A percentile compares a stretch with the other conserved stretches of the same genome.
Conservation (phyloP, 768 basidiomycete species). For the Tubosaeta sp. region DNA sequence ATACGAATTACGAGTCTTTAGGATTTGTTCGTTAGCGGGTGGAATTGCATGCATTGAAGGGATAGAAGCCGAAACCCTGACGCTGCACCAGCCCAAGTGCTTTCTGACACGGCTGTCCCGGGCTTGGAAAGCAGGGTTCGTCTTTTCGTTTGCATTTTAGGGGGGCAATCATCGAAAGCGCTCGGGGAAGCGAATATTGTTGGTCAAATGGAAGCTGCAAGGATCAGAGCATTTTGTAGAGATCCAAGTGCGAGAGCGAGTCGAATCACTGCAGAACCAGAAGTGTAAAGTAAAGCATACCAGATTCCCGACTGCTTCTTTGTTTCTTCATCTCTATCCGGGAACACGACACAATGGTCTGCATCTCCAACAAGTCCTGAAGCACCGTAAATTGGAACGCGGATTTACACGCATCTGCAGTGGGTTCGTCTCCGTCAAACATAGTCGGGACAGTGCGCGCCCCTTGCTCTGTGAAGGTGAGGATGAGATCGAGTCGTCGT, state of each 20-base stretch:
- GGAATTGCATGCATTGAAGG: conserved; percentile 17
- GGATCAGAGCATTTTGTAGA: conserved; percentile 89
- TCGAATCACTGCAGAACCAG: background rate
- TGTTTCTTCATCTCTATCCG: conserved; percentile 46
- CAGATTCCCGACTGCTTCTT: conserved; percentile 41
- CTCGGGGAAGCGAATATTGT: conserved; percentile 55
- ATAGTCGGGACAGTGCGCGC: conserved; percentile 19
- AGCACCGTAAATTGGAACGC: conserved; percentile 69
- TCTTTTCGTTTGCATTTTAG: conserved; percentile 67
- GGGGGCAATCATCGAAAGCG: conserved; percentile 48
- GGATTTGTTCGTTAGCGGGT: conserved; percentile 46
- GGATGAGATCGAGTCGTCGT: conserved; percentile 60
- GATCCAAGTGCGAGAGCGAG: conserved; percentile 41
- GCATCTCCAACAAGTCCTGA: conserved; percentile 79
- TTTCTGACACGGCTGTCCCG: conserved; percentile 37
- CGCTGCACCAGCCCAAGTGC: conserved; percentile 9
- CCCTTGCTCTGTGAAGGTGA: conserved; percentile 79
- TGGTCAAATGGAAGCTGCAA: conserved; percentile 81
- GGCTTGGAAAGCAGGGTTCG: conserved; percentile 67
- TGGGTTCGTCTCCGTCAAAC: background rate
- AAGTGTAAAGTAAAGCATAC: conserved; percentile 31
- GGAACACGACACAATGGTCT: conserved; percentile 81
- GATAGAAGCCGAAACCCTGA: conserved; percentile 8
- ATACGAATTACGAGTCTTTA: conserved; percentile 46
- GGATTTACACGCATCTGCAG: conserved; percentile 72